phyloP scores from a whole-genome alignment of 1,284 basidiomycete species.

The Psilocybe mexicana region DNA sequence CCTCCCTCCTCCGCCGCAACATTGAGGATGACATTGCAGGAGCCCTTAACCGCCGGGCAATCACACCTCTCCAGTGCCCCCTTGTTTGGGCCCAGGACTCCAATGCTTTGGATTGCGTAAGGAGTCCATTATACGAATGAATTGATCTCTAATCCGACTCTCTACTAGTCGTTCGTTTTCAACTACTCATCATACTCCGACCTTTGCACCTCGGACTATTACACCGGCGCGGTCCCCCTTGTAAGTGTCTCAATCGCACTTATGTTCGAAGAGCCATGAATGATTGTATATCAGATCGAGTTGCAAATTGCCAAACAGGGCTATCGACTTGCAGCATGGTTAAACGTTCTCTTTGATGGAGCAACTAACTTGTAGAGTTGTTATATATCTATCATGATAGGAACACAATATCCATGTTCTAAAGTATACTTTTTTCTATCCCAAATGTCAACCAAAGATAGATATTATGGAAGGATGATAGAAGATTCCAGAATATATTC shows the following conservation, averaged over 20 bases:
- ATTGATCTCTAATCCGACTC: constrained; percentile 1
- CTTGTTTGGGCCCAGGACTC: constrained; percentile 53
- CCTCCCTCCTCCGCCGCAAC: constrained; percentile 27
- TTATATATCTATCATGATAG: too few species aligned
- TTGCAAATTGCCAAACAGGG: constrained; percentile 57
- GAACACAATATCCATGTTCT: too few species aligned
- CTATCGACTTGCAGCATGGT: constrained; percentile 55
- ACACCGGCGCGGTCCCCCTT: constrained; percentile 45
- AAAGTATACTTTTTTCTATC: too few species aligned
- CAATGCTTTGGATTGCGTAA: constrained; percentile 53
- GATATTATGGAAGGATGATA: too few species aligned
- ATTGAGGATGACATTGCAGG: constrained; percentile 37
- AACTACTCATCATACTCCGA: constrained; percentile 43
- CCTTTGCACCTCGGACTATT: constrained; percentile 51
- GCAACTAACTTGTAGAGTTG: constrained; percentile 28
- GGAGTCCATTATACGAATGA: constrained; percentile 21
- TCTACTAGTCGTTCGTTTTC: constrained; percentile 49
- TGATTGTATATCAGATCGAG: constrained; percentile 43
- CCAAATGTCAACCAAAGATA: too few species aligned
- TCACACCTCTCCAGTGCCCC: constrained; percentile 48
- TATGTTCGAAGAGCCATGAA: background rate
- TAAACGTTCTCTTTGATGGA: constrained; percentile 51
- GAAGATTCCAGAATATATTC: too few species aligned
- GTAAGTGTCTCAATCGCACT: constrained; percentile 30
- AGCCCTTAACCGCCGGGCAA: constrained; percentile 26